Percentiles rank a stretch among this genome's conserved stretches.
These are phyloP conservation scores for Pseudogymnoascus sp. DNA, from an alignment of 2,329 filamentous ascomycete species.

Conservation along the genomic window DNA sequence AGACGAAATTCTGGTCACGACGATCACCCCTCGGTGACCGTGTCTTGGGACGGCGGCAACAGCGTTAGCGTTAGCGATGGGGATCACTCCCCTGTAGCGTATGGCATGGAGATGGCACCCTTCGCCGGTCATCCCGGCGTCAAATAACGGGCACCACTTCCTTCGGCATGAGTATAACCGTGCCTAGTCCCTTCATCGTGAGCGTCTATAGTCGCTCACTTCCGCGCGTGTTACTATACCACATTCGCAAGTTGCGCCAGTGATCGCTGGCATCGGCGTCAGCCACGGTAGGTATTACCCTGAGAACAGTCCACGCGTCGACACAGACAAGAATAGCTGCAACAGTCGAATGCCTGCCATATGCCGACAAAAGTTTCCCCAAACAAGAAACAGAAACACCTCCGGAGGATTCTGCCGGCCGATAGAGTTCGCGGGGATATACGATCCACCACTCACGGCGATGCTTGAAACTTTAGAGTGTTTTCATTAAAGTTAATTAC, in stretches of 20 bases:
- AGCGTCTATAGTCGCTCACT: not conserved
- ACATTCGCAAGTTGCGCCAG: not conserved
- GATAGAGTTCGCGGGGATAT: constrained; percentile 1
- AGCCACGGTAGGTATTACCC: not conserved
- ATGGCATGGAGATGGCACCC: not conserved
- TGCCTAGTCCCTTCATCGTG: not conserved
- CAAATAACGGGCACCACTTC: not conserved
- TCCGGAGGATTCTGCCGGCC: not conserved
- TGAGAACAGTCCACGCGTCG: not conserved
- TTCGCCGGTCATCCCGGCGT: not conserved
- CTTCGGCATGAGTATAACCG: not conserved
- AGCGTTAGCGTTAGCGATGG: not conserved
- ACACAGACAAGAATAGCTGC: not conserved
- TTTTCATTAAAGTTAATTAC: constrained; percentile 6
- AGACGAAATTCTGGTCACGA: too few species aligned
- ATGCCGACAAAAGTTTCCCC: not conserved
- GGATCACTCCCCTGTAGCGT: not conserved
- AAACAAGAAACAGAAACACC: not conserved
- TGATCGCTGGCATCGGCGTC: not conserved
- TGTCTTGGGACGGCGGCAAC: not conserved
- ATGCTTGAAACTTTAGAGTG: not conserved
- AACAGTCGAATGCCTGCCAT: not conserved
- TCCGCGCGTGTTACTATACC: not conserved
- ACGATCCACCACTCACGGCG: constrained; percentile 1
- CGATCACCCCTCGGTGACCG: not conserved